phyloP scores from a whole-genome alignment of 2,329 filamentous ascomycete genomes.

The Aspergillus cejpii region DNA sequence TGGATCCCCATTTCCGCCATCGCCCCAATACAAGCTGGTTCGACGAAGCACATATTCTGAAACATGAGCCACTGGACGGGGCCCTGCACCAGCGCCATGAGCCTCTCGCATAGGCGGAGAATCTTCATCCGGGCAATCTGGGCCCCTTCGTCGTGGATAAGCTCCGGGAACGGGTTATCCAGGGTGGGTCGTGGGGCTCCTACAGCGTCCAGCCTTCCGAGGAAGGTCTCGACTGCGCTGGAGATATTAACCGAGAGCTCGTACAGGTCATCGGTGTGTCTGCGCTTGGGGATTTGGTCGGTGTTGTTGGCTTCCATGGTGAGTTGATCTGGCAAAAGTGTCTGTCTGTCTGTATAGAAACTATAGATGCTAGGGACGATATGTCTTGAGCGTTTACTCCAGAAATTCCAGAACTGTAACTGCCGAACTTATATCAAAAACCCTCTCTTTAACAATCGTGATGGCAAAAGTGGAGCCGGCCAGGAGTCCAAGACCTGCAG shows the following conservation, averaged over 20 bases:
- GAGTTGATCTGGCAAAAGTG: not conserved
- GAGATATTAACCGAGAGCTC: not conserved
- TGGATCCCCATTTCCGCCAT: not conserved
- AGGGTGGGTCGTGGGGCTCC: not conserved
- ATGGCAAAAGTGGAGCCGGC: not conserved
- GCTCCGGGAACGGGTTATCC: not conserved
- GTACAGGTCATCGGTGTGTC: not conserved
- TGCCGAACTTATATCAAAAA: not conserved
- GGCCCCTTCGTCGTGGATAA: not conserved
- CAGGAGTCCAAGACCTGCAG: not conserved
- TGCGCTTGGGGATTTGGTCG: not conserved
- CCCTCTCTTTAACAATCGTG: too few relatives aligned
- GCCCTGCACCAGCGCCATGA: conserved; percentile 1
- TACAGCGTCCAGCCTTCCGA: not conserved
- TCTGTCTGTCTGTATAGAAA: too few relatives aligned
- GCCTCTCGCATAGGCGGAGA: not conserved
- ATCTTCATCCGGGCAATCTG: not conserved
- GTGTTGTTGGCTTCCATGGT: not conserved
- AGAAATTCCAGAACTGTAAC: too few relatives aligned
- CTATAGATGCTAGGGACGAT: not conserved
- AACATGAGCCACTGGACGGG: conserved; percentile 1
- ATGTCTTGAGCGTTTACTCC: too few relatives aligned
- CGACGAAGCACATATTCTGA: conserved; percentile 1
- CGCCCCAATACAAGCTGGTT: not conserved
- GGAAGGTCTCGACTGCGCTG: not conserved